Percentiles rank a stretch among this genome's conserved stretches.
Evolutionary conservation across 345 rosid species (phyloP).

Genomic region (Populus ilicifolia): DNA sequence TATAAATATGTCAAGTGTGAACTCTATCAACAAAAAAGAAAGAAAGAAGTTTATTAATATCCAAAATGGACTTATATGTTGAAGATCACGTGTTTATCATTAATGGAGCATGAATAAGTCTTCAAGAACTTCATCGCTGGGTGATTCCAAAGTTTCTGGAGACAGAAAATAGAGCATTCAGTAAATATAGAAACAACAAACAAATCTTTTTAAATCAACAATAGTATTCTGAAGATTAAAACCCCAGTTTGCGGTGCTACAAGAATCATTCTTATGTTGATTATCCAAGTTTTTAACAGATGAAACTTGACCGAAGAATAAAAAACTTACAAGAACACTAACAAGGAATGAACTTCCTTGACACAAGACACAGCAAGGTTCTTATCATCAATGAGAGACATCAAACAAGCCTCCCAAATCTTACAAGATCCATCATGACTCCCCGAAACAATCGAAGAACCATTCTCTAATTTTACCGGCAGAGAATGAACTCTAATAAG

Average conservation of each 20-base stretch:
- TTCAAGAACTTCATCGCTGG: slow-evolving; percentile 77
- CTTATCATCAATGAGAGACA: slow-evolving; percentile 71
- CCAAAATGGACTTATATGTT: too few species aligned
- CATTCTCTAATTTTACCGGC: slow-evolving; percentile 81
- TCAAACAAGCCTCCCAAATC: slow-evolving; percentile 89
- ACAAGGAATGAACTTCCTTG: slow-evolving; percentile 84
- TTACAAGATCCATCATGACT: slow-evolving; percentile 92
- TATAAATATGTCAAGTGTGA: too few species aligned
- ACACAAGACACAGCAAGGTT: slow-evolving; percentile 71
- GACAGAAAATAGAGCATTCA: neutral
- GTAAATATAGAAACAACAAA: neutral
- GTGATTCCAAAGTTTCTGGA: slow-evolving; percentile 86
- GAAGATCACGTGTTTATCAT: slow-evolving; percentile 15
- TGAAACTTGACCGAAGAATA: neutral
- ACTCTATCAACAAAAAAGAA: too few species aligned
- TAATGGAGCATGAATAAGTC: slow-evolving; percentile 70
- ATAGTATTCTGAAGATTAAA: too few species aligned
- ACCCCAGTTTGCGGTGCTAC: neutral
- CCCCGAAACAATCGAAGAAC: slow-evolving; percentile 84
- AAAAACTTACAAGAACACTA: slow-evolving; percentile 63
- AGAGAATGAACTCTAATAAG: slow-evolving; percentile 55
- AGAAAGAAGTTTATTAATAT: too few species aligned
- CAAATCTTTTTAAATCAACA: too few species aligned
- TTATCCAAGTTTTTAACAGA: too few species aligned
- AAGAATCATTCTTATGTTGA: too few species aligned